Evolutionary conservation across 768 basidiomycete species (phyloP).

Genomic region (Macrocybe gigantea): DNA sequence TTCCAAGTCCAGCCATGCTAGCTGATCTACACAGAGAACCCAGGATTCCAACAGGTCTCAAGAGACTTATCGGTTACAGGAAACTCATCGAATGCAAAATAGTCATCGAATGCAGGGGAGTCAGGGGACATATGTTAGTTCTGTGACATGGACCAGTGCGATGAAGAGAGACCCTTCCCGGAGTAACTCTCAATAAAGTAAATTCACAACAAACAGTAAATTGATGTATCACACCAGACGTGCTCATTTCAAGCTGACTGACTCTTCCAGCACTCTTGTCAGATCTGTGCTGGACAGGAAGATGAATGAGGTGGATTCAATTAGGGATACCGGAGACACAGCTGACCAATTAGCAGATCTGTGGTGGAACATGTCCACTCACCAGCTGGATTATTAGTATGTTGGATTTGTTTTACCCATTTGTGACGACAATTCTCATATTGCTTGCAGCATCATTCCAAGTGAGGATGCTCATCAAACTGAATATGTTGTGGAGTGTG

Average conservation of each 20-base stretch:
- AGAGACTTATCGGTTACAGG: too few species aligned
- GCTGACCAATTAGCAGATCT: slow-evolving; percentile 52
- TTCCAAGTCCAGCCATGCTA: slow-evolving; percentile 24
- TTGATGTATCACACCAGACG: slow-evolving; percentile 18
- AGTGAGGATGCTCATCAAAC: slow-evolving; percentile 80
- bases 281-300: slow-evolving; percentile 72
- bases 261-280: slow-evolving; percentile 66
- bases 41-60: slow-evolving; percentile 6
- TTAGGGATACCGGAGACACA: slow-evolving; percentile 51
- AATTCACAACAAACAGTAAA: slow-evolving; percentile 21
- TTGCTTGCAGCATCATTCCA: slow-evolving; percentile 52
- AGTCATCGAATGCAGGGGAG: slow-evolving; percentile 11
- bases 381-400: slow-evolving; percentile 71
- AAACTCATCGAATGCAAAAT: too few species aligned
- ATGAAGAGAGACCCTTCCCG: neutral
- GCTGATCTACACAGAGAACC: slow-evolving; percentile 18
- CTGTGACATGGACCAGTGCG: too few species aligned
- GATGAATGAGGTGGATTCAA: slow-evolving; percentile 53
- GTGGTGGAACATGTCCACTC: slow-evolving; percentile 59
- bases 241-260: slow-evolving; percentile 35
- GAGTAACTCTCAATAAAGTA: slow-evolving; percentile 20
- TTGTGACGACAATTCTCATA: slow-evolving; percentile 6
- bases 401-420: slow-evolving; percentile 19
- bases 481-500: slow-evolving; percentile 71
- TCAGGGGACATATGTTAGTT: too few species aligned